Evolutionary conservation across 2,329 filamentous ascomycete species (phyloP), one percentile per base, ranked within the genome.

Genomic region (Ceratocystis alfenasii): DNA sequence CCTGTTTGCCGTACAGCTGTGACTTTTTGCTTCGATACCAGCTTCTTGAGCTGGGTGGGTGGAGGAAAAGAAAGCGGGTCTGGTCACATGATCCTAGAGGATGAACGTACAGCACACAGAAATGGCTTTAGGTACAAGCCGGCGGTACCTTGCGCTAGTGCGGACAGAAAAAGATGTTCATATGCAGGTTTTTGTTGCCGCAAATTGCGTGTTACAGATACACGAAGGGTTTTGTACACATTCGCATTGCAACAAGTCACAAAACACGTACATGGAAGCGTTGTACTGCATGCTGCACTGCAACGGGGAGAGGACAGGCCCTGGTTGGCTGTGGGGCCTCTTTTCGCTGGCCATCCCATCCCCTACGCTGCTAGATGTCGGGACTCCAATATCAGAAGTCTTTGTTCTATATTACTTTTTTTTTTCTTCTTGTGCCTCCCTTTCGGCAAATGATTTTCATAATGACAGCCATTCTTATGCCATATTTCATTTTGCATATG

Each of bases 241-340:
- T 41, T 22, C 5, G 17, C 20, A 48, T 48, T n/a, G 8, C 46
- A n/a, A 48, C 46, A n/a, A n/a, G 20, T 48, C 5, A 7, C 17
- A n/a, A 48, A n/a, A 20, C 20, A n/a, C 20, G 46, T 48, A 48
- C 46, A 48, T 48, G 46, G 20, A 55, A 55, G 50, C 20, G 50
- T 57, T 33, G 53, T 57, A 57, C 22, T 57, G 53, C 53, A 57
- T 57, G 53, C 28, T 57, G 53, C 53, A 57, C 53, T 57, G 25
- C 28, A 57, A 57, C 53, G 53, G 53, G 6, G 53, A 33, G 25
- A 33, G 53, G 8, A n/a, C 22, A 57, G 36, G 10, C 36, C 36
- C 36, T 41, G 36, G 36, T 10, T 41, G 36, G 36, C 25, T 33
- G 28, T 30, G 53, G 28, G 33, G 53, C 53, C 12, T 41, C 10